Percentiles rank a stretch among this genome's conserved stretches.
These are phyloP conservation scores for Collybia nuda DNA, from an alignment of 768 basidiomycete genomes.

Conservation along the genomic window DNA sequence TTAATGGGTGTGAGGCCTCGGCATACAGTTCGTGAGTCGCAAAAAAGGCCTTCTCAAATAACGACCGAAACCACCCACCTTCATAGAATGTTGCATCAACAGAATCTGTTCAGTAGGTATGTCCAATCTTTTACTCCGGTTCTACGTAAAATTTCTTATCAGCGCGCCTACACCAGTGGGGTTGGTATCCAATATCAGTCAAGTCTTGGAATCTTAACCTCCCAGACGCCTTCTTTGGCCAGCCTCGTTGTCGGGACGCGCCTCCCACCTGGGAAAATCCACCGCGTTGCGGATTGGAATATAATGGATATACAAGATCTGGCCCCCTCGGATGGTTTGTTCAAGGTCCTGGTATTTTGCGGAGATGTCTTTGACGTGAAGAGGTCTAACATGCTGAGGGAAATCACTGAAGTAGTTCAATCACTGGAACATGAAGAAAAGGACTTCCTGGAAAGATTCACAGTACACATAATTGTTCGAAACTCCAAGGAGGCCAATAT, in stretches of 20 bases:
- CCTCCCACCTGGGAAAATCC: slow-evolving; percentile 1
- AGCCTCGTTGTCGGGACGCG: no score
- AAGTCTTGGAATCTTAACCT: neutral
- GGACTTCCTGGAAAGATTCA: neutral
- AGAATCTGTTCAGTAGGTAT: slow-evolving; percentile 14
- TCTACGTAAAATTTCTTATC: neutral
- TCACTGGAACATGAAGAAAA: neutral
- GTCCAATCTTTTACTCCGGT: neutral
- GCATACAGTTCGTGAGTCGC: neutral
- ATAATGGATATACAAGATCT: slow-evolving; percentile 14
- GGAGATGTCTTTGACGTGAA: slow-evolving; percentile 7
- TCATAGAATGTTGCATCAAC: slow-evolving; percentile 2
- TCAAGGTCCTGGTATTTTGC: slow-evolving; percentile 13
- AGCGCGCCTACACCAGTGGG: slow-evolving; percentile 3
- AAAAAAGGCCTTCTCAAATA: slow-evolving; percentile 1
- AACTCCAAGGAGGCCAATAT: neutral
- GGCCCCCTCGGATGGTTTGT: slow-evolving; percentile 10
- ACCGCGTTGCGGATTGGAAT: slow-evolving; percentile 13
- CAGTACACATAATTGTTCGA: no score
- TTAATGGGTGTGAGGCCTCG: slow-evolving; percentile 1
- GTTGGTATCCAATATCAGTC: slow-evolving; percentile 12
- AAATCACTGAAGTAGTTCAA: neutral
- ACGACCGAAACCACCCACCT: neutral
- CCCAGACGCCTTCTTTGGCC: no score
- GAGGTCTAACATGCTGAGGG: neutral